Base-by-base conservation (phyloP, 192 early-diverging fungal species). In the Coemansia brasiliensis region DNA sequence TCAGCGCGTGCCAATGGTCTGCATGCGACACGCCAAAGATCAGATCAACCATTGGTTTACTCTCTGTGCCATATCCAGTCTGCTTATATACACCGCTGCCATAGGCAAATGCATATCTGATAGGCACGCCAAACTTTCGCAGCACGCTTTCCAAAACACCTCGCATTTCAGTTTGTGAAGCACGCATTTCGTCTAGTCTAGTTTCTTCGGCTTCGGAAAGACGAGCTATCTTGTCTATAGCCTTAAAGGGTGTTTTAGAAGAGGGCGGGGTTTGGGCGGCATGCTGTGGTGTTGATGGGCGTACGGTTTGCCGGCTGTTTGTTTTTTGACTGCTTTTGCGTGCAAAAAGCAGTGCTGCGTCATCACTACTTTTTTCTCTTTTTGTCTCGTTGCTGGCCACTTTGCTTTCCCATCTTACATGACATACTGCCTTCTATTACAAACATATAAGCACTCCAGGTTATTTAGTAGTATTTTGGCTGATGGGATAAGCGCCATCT, bases 1-100 rank as follows among this genome's bases (percentile, higher is more conserved):
- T 99, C 44, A 96, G 82, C 21, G 90, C 91, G 58, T 99, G 97
- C 97, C 97, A 99, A 67, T 96, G 94, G 55, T 90, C 86, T 12
- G 95, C 88, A 70, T 99, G 91, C 5, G 88, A 87, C 16, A 99
- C 97, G 12, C 87, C 97, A 82, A 99, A 94, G 12, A 99, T 88
- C 55, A 94, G 84, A 78, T 99, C 97, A 0, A 98, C 83, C 91
- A 96, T 93, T 0, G 94, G 92, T 49, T 88, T 73, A 48, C 52
- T 64, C 15, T 56, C 38, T 11, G 39, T 22, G 10, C 84, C 85
- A 59, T 96, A 95, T 10, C 93, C 91, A 7, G 78, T 69, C 69
- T 99, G 97, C 37, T 81, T 77, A 76, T 94, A 98, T 17, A 98
- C 96, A 15, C 94, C 95, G 39, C 89, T 92, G 8, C 97, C 97